phyloP scores from a whole-genome alignment of 139 green algal genomes.

The Picochlorum sp. region DNA sequence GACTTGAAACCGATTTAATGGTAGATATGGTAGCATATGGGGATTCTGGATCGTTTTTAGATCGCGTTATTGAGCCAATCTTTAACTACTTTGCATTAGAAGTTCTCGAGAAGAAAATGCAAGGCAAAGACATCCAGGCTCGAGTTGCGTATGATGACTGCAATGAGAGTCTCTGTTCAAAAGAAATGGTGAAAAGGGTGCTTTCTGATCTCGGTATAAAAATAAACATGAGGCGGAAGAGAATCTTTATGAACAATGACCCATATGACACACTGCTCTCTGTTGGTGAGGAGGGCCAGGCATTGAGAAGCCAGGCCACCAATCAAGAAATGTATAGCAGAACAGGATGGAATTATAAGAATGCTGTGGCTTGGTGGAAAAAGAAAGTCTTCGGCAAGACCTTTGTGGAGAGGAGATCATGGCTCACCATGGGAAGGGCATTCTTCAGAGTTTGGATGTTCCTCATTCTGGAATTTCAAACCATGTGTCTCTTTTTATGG shows the following conservation, averaged over 20 bases:
- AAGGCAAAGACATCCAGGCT: conserved; percentile 34
- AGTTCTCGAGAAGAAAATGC: conserved; percentile 31
- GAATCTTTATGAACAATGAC: conserved; percentile 16
- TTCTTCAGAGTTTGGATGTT: conserved; percentile 56
- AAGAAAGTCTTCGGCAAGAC: conserved; percentile 48
- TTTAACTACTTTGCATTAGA: conserved; percentile 57
- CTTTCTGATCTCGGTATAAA: conserved; percentile 26
- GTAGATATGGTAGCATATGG: conserved; percentile 42
- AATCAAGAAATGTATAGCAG: not conserved
- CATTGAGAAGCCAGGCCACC: not conserved
- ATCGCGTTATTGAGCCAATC: conserved; percentile 46
- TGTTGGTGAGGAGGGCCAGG: conserved; percentile 12
- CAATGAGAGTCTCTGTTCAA: conserved; percentile 69
- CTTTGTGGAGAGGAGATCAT: conserved; percentile 45
- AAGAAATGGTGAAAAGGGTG: conserved; percentile 16
- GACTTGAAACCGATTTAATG: conserved; percentile 26
- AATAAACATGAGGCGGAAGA: conserved; percentile 4
- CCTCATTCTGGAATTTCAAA: conserved; percentile 48
- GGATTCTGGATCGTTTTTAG: conserved; percentile 45
- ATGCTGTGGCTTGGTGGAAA: conserved; percentile 6
- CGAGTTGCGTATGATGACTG: conserved; percentile 75
- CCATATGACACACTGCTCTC: conserved; percentile 24
- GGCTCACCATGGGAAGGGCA: conserved; percentile 34
- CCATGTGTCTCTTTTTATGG: conserved; percentile 38
- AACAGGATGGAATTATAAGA: conserved; percentile 5